These are phyloP conservation scores for Zoysia pacifica DNA, from an alignment of 176 grass and related monocot species.

Conservation along the genomic window DNA sequence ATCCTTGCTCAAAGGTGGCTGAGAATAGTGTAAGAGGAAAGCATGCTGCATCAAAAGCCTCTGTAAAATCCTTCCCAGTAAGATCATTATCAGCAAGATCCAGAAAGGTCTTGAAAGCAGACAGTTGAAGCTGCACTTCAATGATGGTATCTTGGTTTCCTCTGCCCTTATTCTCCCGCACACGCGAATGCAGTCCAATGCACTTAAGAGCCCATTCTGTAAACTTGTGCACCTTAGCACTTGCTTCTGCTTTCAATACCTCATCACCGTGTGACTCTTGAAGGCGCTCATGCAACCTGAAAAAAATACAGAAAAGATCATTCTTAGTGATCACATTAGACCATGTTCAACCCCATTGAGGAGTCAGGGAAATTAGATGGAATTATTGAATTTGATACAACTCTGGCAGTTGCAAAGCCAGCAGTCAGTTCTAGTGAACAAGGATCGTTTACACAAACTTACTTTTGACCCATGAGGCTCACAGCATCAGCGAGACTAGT, in stretches of 20 bases:
- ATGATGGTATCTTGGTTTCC: constrained; percentile 70
- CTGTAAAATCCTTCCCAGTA: constrained; percentile 94
- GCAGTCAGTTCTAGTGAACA: constrained; percentile 11
- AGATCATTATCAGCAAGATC: constrained; percentile 90
- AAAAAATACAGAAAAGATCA: constrained; percentile 1
- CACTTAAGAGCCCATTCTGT: constrained; percentile 97
- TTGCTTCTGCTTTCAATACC: constrained; percentile 86
- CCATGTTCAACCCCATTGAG: not conserved
- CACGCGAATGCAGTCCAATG: constrained; percentile 69
- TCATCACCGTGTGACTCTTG: constrained; percentile 95
- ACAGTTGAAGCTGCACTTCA: constrained; percentile 80
- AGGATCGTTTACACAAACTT: constrained; percentile 1
- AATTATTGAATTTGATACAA: not conserved
- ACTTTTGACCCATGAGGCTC: constrained; percentile 94
- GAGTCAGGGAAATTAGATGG: not conserved
- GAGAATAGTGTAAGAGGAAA: constrained; percentile 96
- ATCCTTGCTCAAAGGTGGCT: constrained; percentile 77
- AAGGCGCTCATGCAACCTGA: constrained; percentile 82
- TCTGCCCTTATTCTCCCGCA: constrained; percentile 53
- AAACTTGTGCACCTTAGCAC: constrained; percentile 88
- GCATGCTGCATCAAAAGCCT: constrained; percentile 97
- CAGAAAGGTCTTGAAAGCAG: constrained; percentile 89
- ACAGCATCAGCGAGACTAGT: constrained; percentile 80
- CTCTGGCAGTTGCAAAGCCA: not conserved
- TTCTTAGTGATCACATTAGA: not conserved